Base-by-base conservation (phyloP, 768 basidiomycete genomes). In the Mycena vitilis region DNA sequence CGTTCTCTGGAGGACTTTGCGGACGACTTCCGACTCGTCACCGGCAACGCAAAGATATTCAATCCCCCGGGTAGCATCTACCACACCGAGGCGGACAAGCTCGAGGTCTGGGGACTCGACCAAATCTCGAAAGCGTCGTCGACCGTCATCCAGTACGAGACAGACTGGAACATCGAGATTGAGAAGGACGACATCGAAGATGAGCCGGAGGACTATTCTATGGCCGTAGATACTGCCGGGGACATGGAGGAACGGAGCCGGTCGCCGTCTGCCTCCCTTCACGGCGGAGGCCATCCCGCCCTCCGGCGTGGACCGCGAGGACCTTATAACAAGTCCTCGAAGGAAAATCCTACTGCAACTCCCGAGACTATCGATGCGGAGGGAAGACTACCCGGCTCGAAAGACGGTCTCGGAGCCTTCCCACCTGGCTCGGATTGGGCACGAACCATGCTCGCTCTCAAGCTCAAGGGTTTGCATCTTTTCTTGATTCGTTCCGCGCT, bases 151-250 rank as follows among this genome's bases (percentile, higher is more conserved):
- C 92, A 94, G 63, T 91, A 90, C 75, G 92, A 94, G 79, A 88
- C 90, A 1, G 91, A 93, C 75, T 94, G 92, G 92, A 93, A 92
- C 72, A 90, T 94, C 65, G 92, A 95, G 60, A 81, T 91, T 11
- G 92, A 92, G 73, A 86, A 85, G 42, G 92, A 91, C 47, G 91
- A 83, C 4, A 44, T 81, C 66, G 79, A 77, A 11, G 76, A 82
- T 47, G 82, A 84, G 1, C 81, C 88, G 65, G 86, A 86, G 48
- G 80, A 80, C 5, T 74, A 73, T 2, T 72, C 78, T 12, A 76
- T 82, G 42, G 79, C 81, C 48, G 74, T 84, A 30, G 84, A 84
- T 47, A 79, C 81, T 10, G 82, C 48, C n/a, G 63, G 52, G 23
- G 62, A 38, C 72, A 74, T 37, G 69, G 73, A 63, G n/a, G 66